Evolutionary conservation across 495 filamentous ascomycete genomes (phyloP), one percentile per base, ranked within the genome.

Genomic region (Hypomontagnella monticulosa): DNA sequence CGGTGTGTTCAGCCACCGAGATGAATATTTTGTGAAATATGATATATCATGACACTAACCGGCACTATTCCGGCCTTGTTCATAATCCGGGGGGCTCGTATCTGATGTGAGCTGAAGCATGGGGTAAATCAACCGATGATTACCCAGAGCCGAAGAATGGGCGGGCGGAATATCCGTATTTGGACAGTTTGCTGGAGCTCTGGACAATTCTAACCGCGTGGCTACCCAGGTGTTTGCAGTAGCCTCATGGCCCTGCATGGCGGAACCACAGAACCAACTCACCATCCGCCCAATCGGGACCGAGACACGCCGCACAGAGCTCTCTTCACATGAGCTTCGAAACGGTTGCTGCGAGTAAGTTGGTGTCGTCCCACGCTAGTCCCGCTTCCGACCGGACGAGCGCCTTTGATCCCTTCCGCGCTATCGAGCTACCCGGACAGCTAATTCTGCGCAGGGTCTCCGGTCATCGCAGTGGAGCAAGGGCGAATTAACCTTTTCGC

Each of bases 391-490:
- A 40, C 37, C 27, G 47, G 12, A 23, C 36, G 8, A 4, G 9
- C 36, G 36, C n/a, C 36, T 38, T 38, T 38, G n/a, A 4, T 10
- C n/a, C 36, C 23, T 27, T 27, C 23, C 23, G 23, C 2, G 23
- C 23, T 27, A 27, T 27, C 23, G 23, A 27, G 23, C 23, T 27
- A 27, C 23, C 23, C 23, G n/a, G n/a, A n/a, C n/a, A n/a, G n/a
- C n/a, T n/a, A n/a, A 50, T 14, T 30, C 47, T n/a, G n/a, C 47
- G 47, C 47, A 27, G 6, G 6, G 16, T 19, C 49, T 61, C 64
- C 58, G 64, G 64, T 67, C 53, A 37, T 63, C 54, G 54, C 59
- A 55, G 48, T 63, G 58, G 59, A 53, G 59, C 51, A 30, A 32
- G 50, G 27, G 20, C 50, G 30, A 54, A 59, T 46, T 30, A 15